phyloP scores from a whole-genome alignment of 805 yeast species.

The Schwanniomyces occidentalis region DNA sequence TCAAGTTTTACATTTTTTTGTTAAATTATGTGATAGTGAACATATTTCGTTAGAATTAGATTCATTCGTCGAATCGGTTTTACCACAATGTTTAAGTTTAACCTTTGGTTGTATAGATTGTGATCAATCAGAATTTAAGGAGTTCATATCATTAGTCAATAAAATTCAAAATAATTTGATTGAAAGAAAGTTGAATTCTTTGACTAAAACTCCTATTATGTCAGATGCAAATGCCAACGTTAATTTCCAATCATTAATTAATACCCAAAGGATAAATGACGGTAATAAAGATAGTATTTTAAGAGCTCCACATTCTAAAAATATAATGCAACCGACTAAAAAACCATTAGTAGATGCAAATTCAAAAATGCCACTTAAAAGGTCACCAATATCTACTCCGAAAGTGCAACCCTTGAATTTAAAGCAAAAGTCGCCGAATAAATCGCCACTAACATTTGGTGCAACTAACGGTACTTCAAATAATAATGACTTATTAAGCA shows the following conservation, averaged over 20 bases:
- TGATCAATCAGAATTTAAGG: constrained; percentile 31
- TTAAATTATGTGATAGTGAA: constrained; percentile 47
- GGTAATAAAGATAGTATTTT: constrained; percentile 21
- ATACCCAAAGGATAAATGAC: constrained; percentile 25
- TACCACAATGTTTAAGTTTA: constrained; percentile 33
- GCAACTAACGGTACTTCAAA: constrained; percentile 16
- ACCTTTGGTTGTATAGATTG: constrained; percentile 42
- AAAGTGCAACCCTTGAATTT: constrained; percentile 5
- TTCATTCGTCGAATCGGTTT: constrained; percentile 24
- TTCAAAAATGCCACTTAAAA: no score
- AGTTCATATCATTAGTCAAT: constrained; percentile 23
- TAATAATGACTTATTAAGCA: constrained; percentile 19
- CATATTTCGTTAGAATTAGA: constrained; percentile 33
- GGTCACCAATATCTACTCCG: no score
- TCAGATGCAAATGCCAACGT: neutral
- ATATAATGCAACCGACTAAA: constrained; percentile 21
- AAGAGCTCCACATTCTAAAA: constrained; percentile 22
- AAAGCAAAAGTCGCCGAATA: constrained; percentile 2
- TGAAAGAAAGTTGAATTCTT: constrained; percentile 17
- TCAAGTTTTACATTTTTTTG: constrained; percentile 47
- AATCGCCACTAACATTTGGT: constrained; percentile 20
- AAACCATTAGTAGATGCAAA: no score
- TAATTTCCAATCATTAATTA: constrained; percentile 31
- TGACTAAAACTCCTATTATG: constrained; percentile 12
- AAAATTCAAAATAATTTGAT: constrained; percentile 21